Base-by-base conservation (phyloP, 176 grass and related monocot species). In the Triticum turgidum region DNA sequence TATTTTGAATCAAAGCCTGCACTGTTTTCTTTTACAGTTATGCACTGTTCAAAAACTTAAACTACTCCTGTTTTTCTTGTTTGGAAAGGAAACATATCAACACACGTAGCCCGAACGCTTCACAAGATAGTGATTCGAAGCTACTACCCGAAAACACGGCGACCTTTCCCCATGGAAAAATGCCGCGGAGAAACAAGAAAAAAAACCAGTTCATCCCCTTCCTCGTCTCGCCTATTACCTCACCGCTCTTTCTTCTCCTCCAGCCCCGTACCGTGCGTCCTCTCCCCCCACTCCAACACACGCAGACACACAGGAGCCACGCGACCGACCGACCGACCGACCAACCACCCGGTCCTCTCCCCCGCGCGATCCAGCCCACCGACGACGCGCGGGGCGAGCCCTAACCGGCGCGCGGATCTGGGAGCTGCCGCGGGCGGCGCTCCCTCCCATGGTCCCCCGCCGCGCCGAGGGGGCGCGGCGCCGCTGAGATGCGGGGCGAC, bases 401-500 rank as follows among this genome's bases (percentile, higher is more conserved):
- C 86, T 87, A 42, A 20, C 39, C 70, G 10, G 29, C 30, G 29
- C 32, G 30, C 63, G 86, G 89, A 91, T 91, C 89, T 82, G 89
- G 89, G 69, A 80, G 81, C 62, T 25, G 85, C 69, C 77, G 22
- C 5, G 8, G 44, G 72, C 14, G 81, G 89, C 80, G 80, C 84
- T 81, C 89, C 81, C 69, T 74, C 85, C 79, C 69, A 88, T 91
- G 86, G 89, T 91, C 70, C 61, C 82, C 86, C 81, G 79, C 78
- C 77, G 70, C 77, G 86, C 76, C 77, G 77, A 82, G 64, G 84
- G 29, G 74, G 18, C 24, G 86, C 70, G 77, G 76, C 81, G 85
- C 81, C 75, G 82, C 82, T 92, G 90, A 90, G 91, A 95, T 95
- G 90, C 90, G 77, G 83, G 70, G 90, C 73, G 91, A 91, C 83